A percentile compares a stretch with the other conserved stretches of the same genome.
phyloP scores from a whole-genome alignment of 2,329 filamentous ascomycete genomes.

The Stachybotrys chlorohalonatus region DNA sequence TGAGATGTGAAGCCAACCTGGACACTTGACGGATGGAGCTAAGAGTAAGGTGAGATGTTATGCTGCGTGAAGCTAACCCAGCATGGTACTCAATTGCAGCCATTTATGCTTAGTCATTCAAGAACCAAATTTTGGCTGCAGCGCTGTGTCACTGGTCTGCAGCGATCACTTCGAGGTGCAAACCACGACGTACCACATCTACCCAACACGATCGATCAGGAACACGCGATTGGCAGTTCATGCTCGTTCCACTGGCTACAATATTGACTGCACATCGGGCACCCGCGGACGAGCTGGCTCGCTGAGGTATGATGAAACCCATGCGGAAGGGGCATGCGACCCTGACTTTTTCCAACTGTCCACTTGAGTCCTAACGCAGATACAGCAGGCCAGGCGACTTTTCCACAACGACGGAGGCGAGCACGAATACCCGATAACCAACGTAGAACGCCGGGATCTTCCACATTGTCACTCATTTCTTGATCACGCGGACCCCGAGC shows the following conservation, averaged over 20 bases:
- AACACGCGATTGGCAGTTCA: not conserved
- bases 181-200: not conserved
- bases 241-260: not conserved
- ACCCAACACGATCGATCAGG: not conserved
- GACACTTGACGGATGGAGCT: no score
- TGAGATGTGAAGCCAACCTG: no score
- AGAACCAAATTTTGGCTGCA: not conserved
- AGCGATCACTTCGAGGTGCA: not conserved
- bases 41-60: not conserved
- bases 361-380: not conserved
- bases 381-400: not conserved
- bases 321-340: not conserved
- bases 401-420: not conserved
- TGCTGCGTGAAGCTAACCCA: not conserved
- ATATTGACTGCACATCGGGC: not conserved
- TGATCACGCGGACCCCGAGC: not conserved
- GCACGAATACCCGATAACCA: not conserved
- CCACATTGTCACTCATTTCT: not conserved
- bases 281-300: not conserved
- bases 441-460: not conserved
- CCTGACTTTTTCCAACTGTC: not conserved
- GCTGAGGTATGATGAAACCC: not conserved
- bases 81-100: not conserved
- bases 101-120: not conserved
- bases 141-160: not conserved